Evolutionary conservation across 2,329 filamentous ascomycete species (phyloP), one percentile per base, ranked within the genome.

Genomic region (Apiospora rasikravindrae): DNA sequence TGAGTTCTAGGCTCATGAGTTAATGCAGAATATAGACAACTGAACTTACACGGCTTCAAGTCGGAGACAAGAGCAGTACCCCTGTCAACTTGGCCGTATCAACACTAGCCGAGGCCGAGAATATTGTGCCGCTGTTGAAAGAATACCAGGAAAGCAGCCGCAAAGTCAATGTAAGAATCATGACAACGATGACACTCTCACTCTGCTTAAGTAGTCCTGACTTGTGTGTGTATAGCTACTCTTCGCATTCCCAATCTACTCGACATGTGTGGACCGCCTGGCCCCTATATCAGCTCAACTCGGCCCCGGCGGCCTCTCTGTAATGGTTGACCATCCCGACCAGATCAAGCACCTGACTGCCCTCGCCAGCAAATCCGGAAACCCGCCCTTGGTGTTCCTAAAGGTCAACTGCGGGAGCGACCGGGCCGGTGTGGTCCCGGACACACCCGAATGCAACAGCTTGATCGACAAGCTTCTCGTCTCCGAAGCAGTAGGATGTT

Each of bases 381-480:
- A 84, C 67, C 80, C 83, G 1, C 88, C 90, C 3, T 85, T 84
- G 0, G 84, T 93, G 19, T 93, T 91, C 77, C 83, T 95, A 77
- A 95, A 95, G 77, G 88, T 96, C 51, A 93, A 96, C 79, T 91
- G 93, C 69, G 92, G 93, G 14, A 90, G 90, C 75, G 86, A 90
- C 77, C 90, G 94, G 22, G 93, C 93, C 0, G 94, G 94, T 26
- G 85, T 94, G 0, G 77, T 84, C 0, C 87, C 89, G 0, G 79
- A 82, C 8, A 88, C 88, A 0, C 76, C 81, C 0, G 81, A 81
- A 2, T 87, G 89, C 73, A 77, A 80, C 1, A 76, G 80, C 0
- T 80, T 92, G 1, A 83, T 92, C 51, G 76, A 82, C 44, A 77
- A 78, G 19, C 81, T 87, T 0, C 81, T 90, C 2, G 76, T 80